A percentile compares a stretch with the other conserved stretches of the same genome.
These are phyloP conservation scores for Volvox reticuliferus DNA, from an alignment of 139 green algal genomes.

Conservation along the genomic window DNA sequence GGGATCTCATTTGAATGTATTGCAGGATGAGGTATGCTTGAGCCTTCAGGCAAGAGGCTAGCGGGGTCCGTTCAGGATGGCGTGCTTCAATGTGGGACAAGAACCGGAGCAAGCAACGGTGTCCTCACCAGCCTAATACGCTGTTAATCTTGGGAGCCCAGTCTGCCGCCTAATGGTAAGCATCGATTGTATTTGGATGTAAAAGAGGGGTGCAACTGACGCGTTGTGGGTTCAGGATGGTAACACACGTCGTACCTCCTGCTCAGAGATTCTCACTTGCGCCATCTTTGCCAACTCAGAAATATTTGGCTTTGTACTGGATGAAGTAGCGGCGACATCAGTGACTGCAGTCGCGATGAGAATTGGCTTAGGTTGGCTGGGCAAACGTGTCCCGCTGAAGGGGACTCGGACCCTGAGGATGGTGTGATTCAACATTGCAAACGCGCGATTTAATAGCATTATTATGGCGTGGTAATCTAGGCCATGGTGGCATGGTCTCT, in stretches of 20 bases:
- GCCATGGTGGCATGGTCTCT: too few relatives aligned
- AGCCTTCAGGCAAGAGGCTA: too few relatives aligned
- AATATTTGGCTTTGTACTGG: constrained; percentile 63
- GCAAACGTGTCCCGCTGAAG: constrained; percentile 13
- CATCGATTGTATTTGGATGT: not conserved
- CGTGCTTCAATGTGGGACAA: not conserved
- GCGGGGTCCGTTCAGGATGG: too few relatives aligned
- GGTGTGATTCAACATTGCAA: constrained; percentile 6
- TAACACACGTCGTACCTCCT: constrained; percentile 61
- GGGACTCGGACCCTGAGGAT: constrained; percentile 6
- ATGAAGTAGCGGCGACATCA: not conserved
- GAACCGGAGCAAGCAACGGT: not conserved
- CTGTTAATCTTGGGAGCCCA: constrained; percentile 77
- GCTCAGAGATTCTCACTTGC: constrained; percentile 69
- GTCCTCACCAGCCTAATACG: constrained; percentile 80
- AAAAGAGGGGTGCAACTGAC: not conserved
- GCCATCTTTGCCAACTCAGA: constrained; percentile 74
- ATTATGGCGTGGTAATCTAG: too few relatives aligned
- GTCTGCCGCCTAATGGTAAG: constrained; percentile 64
- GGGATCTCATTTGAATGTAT: too few relatives aligned
- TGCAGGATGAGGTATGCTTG: too few relatives aligned
- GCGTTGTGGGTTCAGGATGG: not conserved
- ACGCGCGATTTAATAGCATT: not conserved
- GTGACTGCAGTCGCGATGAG: not conserved
- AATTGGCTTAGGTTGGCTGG: not conserved